These are phyloP conservation scores for Cryptosporidium xiaoi DNA, from an alignment of 169 alveolate species.

Conservation along the genomic window DNA sequence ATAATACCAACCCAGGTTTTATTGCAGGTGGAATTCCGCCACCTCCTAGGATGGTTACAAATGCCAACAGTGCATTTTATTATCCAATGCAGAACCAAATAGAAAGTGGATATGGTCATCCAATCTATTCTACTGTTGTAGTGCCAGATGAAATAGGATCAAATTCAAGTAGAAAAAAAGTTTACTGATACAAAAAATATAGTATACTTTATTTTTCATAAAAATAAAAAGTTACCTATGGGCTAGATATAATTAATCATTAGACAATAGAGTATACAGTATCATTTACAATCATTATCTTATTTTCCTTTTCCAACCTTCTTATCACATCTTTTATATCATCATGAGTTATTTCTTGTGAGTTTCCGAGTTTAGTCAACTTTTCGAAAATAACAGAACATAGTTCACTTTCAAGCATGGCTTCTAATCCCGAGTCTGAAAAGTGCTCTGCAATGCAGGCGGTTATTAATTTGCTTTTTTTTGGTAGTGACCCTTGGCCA, in stretches of 20 bases:
- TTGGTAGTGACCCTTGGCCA: not conserved
- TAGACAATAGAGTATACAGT: constrained; percentile 50
- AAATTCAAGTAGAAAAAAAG: not conserved
- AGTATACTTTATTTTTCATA: not conserved
- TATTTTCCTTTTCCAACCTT: constrained; percentile 43
- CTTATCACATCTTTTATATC: constrained; percentile 42
- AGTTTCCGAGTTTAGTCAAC: not conserved
- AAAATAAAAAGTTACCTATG: not conserved
- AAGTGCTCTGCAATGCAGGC: constrained; percentile 60
- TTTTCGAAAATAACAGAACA: constrained; percentile 1
- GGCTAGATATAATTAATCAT: not conserved
- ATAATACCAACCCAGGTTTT: constrained; percentile 53
- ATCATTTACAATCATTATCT: constrained; percentile 58
- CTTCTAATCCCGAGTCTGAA: constrained; percentile 61
- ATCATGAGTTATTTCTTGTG: constrained; percentile 1
- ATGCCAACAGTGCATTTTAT: not conserved
- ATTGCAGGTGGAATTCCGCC: constrained; percentile 75
- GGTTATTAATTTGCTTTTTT: constrained; percentile 18
- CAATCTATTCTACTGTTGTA: not conserved
- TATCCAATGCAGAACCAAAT: not conserved
- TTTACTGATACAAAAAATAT: not conserved
- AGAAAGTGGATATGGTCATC: not conserved
- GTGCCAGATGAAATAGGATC: constrained; percentile 1
- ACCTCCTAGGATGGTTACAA: constrained; percentile 38
- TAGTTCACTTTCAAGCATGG: constrained; percentile 42